Conservation (phyloP, 139 green algal species). For the Desmodesmus armatus region DNA sequence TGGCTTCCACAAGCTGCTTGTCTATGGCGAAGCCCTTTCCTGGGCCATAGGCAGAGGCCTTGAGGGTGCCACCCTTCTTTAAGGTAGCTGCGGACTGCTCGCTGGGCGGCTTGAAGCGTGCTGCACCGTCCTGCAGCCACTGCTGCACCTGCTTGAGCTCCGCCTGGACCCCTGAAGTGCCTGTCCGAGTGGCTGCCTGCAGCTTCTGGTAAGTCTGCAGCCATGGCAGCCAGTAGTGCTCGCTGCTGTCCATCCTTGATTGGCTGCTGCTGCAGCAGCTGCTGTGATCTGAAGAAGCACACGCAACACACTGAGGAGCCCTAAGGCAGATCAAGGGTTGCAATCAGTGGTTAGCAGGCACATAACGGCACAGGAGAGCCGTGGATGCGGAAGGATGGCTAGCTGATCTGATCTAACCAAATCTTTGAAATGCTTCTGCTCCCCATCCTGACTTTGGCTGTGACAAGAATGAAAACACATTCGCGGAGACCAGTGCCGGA, state of each 20-base stretch:
- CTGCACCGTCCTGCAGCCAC: conserved; percentile 44
- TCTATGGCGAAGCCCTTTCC: conserved; percentile 46
- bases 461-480: no score
- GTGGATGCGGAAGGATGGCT: no score
- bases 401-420: no score
- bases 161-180: background rate
- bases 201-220: conserved; percentile 23
- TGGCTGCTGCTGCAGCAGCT: background rate
- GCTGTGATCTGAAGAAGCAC: background rate
- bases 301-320: no score
- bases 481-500: no score
- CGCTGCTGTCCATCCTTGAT: conserved; percentile 13
- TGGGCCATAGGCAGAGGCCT: conserved; percentile 40
- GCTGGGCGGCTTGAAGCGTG: conserved; percentile 45
- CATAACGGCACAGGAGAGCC: no score
- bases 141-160: conserved; percentile 35
- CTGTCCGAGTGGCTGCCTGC: conserved; percentile 26
- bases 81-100: conserved; percentile 24
- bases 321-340: no score
- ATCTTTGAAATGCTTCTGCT: no score
- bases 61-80: conserved; percentile 4
- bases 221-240: conserved; percentile 38
- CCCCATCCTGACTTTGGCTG: no score
- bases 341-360: no score
- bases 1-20: conserved; percentile 35